Evolutionary conservation across 129 eudicot genomes (phyloP), one percentile per base, ranked within the genome.

Genomic region (Tagetes erecta): DNA sequence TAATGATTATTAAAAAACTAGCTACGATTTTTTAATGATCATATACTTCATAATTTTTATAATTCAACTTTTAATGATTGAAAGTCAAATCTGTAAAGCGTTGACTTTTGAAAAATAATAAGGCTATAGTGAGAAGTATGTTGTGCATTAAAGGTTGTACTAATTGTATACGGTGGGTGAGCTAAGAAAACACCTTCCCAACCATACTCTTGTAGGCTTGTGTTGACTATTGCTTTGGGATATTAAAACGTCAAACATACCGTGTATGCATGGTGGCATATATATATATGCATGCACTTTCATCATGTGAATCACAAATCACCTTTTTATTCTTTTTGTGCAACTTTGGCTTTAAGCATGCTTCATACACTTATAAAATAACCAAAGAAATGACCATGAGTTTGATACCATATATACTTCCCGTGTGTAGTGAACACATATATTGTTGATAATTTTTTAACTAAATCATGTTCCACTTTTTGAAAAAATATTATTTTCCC

Each of bases 261-360:
- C 68, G 78, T 64, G 78, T 78, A 66, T 64, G 73, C 50, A 52
- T 72, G 68, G 78, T 79, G 82, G 78, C 78, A 72, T 64, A 42
- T 72, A 20, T 20, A 20, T 20, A 20, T 20, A 20, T 20, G 27
- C 27, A 20, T 20, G 65, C 58, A 9, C 62, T 44, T 51, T 52
- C 63, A 79, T 41, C 75, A 77, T 77, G 81, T 77, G 81, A 68
- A 35, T 35, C 69, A 68, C 70, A 68, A 57, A 68, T 77, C 70
- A 68, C 41, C 60, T n/a, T 64, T 59, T 70, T 63, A 51, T 71
- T 70, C 40, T 70, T 62, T 62, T 62, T 46, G 63, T 67, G 65
- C 81, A 70, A 69, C 76, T 69, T 41, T 60, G 41, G 45, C 62
- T 77, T 67, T 8, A 77, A 70, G 71, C 71, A 71, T 71, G 58